phyloP scores from a whole-genome alignment of 1,139 yeast genomes.

The Pichia kudriavzevii region DNA sequence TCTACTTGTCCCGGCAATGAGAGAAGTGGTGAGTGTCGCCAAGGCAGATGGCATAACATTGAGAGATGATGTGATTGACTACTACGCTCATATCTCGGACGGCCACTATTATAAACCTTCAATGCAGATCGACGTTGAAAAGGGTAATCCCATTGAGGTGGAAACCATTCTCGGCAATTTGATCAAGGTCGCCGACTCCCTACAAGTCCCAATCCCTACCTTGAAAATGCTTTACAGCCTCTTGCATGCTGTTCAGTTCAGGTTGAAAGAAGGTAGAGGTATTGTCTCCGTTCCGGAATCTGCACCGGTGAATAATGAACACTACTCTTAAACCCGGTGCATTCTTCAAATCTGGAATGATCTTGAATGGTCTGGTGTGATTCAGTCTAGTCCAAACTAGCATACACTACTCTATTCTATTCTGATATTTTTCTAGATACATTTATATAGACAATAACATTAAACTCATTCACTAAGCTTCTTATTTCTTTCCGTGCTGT shows the following conservation, averaged over 20 bases:
- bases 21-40: constrained; percentile 43
- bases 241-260: constrained; percentile 35
- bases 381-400: too few relatives aligned
- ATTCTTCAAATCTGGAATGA: too few relatives aligned
- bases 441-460: too few relatives aligned
- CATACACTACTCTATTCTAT: too few relatives aligned
- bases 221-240: constrained; percentile 34
- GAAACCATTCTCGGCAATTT: constrained; percentile 52
- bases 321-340: not conserved
- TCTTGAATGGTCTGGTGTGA: too few relatives aligned
- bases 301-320: constrained; percentile 16
- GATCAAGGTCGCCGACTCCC: constrained; percentile 36
- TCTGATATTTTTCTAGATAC: too few relatives aligned
- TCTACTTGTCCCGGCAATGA: constrained; percentile 44
- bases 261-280: constrained; percentile 35
- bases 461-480: too few relatives aligned
- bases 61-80: constrained; percentile 31
- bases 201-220: constrained; percentile 40
- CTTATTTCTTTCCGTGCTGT: too few relatives aligned
- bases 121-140: constrained; percentile 47
- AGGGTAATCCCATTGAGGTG: constrained; percentile 46
- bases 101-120: constrained; percentile 50
- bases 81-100: constrained; percentile 42
- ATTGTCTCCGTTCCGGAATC: constrained; percentile 26
- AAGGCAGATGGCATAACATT: constrained; percentile 44